Conservation (phyloP, 2,329 filamentous ascomycete species). For the Chrysoporthe austroafricana region DNA sequence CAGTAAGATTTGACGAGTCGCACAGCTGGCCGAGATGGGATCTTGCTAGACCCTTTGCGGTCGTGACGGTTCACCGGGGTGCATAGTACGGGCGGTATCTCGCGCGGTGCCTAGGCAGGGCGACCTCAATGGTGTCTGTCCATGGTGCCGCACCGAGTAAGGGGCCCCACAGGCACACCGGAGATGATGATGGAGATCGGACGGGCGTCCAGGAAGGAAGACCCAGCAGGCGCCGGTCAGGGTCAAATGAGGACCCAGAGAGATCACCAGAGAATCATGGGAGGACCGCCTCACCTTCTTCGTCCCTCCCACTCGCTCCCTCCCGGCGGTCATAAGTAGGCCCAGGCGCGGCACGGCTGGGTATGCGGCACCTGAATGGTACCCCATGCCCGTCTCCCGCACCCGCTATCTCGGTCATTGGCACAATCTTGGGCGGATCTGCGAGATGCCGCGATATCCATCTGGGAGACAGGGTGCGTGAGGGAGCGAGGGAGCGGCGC, state of each 20-base stretch:
- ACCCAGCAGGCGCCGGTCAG: background rate
- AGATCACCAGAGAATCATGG: background rate
- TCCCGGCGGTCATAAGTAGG: background rate
- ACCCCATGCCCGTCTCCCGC: background rate
- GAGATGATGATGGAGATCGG: constrained; percentile 2
- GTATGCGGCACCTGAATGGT: background rate
- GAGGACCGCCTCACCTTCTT: background rate
- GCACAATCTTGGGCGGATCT: background rate
- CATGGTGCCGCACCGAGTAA: background rate
- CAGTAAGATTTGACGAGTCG: background rate
- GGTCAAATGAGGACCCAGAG: background rate
- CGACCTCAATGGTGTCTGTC: background rate
- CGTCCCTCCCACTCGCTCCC: background rate
- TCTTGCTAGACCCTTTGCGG: background rate
- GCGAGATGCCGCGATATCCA: background rate
- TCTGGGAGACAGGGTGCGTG: background rate
- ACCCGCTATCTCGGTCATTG: background rate
- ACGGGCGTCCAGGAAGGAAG: background rate
- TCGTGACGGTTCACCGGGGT: background rate
- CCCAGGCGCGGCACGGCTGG: background rate
- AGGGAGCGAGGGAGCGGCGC: background rate
- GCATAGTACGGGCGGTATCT: background rate
- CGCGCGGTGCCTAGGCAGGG: background rate
- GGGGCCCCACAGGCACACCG: background rate
- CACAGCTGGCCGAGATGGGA: background rate